Evolutionary conservation across 192 early-diverging fungal species (phyloP).

Genomic region (Coemansia sp.): DNA sequence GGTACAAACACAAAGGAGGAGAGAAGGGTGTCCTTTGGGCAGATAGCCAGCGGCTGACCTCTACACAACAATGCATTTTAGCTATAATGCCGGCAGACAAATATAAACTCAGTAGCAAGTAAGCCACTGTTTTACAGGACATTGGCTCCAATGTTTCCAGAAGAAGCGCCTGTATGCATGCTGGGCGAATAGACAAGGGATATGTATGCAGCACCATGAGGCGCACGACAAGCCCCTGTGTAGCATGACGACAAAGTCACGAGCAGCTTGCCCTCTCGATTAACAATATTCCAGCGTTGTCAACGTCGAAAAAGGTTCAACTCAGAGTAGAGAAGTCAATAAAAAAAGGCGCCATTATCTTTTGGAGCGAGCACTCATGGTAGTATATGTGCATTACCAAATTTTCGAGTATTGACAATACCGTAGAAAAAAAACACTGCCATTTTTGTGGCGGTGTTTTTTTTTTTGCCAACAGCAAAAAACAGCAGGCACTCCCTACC

Average conservation of each 20-base stretch:
- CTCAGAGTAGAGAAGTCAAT: neutral
- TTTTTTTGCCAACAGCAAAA: too few species aligned
- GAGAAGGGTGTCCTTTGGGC: neutral
- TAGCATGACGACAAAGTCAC: neutral
- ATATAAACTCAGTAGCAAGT: neutral
- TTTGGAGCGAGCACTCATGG: neutral
- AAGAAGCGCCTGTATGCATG: neutral
- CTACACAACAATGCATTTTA: neutral
- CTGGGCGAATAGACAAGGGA: neutral
- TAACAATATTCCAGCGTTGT: neutral
- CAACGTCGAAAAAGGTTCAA: neutral
- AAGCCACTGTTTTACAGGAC: neutral
- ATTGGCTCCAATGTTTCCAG: neutral
- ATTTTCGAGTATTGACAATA: neutral
- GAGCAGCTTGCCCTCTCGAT: neutral
- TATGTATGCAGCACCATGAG: neutral
- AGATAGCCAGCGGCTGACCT: neutral
- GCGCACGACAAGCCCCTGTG: neutral
- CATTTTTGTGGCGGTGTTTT: too few species aligned
- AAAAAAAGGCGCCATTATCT: neutral
- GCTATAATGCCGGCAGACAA: conserved; percentile 1
- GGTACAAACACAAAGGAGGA: neutral
- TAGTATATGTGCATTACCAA: neutral
- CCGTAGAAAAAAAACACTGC: neutral
- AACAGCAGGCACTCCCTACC: too few species aligned